These are phyloP conservation scores for Lodderomyces beijingensis DNA, from an alignment of 1,139 yeast species.

Conservation along the genomic window DNA sequence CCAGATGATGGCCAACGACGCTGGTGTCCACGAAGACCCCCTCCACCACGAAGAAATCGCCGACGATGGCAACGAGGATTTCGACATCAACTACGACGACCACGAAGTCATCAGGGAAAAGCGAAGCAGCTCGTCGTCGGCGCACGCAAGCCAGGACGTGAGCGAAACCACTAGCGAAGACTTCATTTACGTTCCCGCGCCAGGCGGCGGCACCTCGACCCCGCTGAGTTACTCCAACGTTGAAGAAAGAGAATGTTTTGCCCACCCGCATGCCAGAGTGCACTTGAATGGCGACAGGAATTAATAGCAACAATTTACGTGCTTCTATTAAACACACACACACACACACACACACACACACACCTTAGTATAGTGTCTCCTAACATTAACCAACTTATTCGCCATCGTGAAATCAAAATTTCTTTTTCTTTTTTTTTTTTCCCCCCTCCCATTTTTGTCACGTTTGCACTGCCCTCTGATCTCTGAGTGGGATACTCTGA, in stretches of 20 bases:
- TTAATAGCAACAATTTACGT: background rate
- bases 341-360: too few relatives aligned
- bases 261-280: conserved; percentile 39
- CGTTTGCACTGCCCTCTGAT: too few relatives aligned
- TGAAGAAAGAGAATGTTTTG: conserved; percentile 35
- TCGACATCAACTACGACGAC: conserved; percentile 27
- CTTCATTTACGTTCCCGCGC: conserved; percentile 21
- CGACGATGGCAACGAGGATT: conserved; percentile 16
- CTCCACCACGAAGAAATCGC: background rate
- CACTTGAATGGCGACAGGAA: conserved; percentile 16
- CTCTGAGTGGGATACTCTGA: too few relatives aligned
- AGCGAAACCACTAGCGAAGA: conserved; percentile 16
- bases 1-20: conserved; percentile 7
- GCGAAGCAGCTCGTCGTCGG: background rate
- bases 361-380: too few relatives aligned
- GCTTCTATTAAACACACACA: too few relatives aligned
- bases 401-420: too few relatives aligned
- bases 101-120: conserved; percentile 10
- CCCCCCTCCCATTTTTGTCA: too few relatives aligned
- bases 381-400: too few relatives aligned
- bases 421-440: too few relatives aligned
- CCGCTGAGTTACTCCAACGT: conserved; percentile 25
- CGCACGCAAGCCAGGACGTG: conserved; percentile 8
- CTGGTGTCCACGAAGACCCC: background rate
- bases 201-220: conserved; percentile 26